These are phyloP conservation scores for Melanomma pulvis-pyrius DNA, from an alignment of 495 filamentous ascomycete species.

Conservation along the genomic window DNA sequence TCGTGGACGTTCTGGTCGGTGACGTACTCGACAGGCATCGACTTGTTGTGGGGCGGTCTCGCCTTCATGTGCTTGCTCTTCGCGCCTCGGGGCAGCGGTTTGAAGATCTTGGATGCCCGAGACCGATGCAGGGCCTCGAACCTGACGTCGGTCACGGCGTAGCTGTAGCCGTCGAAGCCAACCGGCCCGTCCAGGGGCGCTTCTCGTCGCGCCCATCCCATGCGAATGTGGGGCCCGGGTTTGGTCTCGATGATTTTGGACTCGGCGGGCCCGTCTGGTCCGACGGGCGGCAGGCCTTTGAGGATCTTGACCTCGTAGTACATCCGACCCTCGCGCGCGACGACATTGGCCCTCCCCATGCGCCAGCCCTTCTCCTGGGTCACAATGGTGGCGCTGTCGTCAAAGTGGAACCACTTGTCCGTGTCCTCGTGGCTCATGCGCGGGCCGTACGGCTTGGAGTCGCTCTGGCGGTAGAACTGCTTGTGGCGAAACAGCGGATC, in stretches of 20 bases:
- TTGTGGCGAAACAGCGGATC: conserved; percentile 83
- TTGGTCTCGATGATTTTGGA: conserved; percentile 25
- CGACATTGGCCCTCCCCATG: conserved; percentile 86
- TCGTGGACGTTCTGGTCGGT: conserved; percentile 56
- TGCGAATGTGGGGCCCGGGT: conserved; percentile 67
- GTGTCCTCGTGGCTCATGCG: conserved; percentile 92
- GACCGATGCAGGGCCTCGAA: conserved; percentile 94
- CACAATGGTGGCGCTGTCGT: conserved; percentile 60
- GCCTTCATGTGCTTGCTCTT: conserved; percentile 41
- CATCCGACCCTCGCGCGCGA: conserved; percentile 84
- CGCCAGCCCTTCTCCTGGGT: conserved; percentile 81
- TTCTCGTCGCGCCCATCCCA: conserved; percentile 89
- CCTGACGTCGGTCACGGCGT: conserved; percentile 84
- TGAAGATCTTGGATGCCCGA: conserved; percentile 84
- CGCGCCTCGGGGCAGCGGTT: conserved; percentile 37
- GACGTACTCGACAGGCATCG: conserved; percentile 47
- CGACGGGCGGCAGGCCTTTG: conserved; percentile 60
- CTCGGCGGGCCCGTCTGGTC: conserved; percentile 34
- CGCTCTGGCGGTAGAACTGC: conserved; percentile 86
- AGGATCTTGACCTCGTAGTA: conserved; percentile 94
- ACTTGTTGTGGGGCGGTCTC: conserved; percentile 60
- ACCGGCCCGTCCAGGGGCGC: conserved; percentile 90
- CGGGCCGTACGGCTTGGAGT: conserved; percentile 75
- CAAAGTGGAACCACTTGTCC: conserved; percentile 73
- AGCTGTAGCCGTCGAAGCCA: conserved; percentile 95